Base-by-base conservation (phyloP, 2,329 filamentous ascomycete genomes). In the Ophiostoma himal-ulmi region DNA sequence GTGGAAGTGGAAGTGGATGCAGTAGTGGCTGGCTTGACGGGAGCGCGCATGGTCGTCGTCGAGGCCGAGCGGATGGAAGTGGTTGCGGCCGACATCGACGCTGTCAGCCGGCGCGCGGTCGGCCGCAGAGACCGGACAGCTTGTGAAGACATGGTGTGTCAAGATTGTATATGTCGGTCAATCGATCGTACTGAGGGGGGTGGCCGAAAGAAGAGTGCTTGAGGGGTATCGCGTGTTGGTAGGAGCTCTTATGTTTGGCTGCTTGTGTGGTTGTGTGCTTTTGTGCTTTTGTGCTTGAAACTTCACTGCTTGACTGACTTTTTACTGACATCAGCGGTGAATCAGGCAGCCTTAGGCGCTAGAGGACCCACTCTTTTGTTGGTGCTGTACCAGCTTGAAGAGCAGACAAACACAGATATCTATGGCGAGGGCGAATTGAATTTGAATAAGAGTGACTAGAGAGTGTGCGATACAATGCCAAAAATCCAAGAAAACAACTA, bases 121-220 rank as follows among this genome's bases (percentile, higher is more conserved):
- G 65, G 65, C 22, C 39, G 65, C 39, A 67, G 22, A 30, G 65
- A 44, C 37, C 67, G 70, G 14, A 54, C 30, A 26, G 67, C 48
- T 54, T 13, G 67, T 65, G 62, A 26, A 22, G 65, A 67, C 72
- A 73, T 73, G 22, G 41, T 22, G 13, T 26, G 52, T 20, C 17
- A 20, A 17, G 14, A 48, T 20, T 1, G 10, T 4, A 5, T 57
- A 26, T 57, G n/a, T 26, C 14, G 14, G n/a, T 13, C 3, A 2
- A 14, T 26, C 52, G 3, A 14, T 57, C n/a, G 37, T 48, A 13
- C 5, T 26, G 64, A 30, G n/a, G 36, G 17, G 52, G 1, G 52
- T 13, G n/a, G 22, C 26, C 22, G n/a, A 57, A 22, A 11, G 11
- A 30, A 57, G n/a, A 4, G n/a, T 5, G 17, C 1, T 20, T 48